Conservation (phyloP, 2,329 filamentous ascomycete genomes). For the Cercospora canescens region DNA sequence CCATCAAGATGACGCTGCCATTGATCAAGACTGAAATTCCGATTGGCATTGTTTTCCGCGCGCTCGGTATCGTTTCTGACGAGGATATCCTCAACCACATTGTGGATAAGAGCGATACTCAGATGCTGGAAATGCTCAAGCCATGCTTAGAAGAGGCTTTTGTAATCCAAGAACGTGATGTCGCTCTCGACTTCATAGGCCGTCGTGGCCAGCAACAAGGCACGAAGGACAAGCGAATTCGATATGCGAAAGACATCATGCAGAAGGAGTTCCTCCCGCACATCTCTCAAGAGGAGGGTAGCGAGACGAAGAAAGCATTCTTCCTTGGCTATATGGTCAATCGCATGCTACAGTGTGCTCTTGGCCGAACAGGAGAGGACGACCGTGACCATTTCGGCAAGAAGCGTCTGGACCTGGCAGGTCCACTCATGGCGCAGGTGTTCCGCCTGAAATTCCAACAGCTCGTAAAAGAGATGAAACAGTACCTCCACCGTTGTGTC, state of each 20-base stretch:
- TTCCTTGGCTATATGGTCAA: conserved; percentile 99
- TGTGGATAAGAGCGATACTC: conserved; percentile 89
- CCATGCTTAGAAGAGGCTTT: conserved; percentile 97
- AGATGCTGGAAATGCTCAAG: conserved; percentile 96
- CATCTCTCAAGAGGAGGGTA: conserved; percentile 92
- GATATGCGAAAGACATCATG: conserved; percentile 89
- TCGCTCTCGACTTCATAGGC: conserved; percentile 92
- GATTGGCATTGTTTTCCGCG: conserved; percentile 92
- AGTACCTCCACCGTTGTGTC: conserved; percentile 88
- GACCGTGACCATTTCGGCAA: conserved; percentile 99
- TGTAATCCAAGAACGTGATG: conserved; percentile 91
- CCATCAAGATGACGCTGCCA: conserved; percentile 85
- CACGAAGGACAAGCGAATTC: conserved; percentile 83
- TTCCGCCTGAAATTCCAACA: conserved; percentile 91
- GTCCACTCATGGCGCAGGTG: conserved; percentile 90
- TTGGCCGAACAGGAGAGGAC: conserved; percentile 90
- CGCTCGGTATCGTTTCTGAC: conserved; percentile 92
- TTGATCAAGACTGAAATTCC: conserved; percentile 94
- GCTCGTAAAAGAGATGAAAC: conserved; percentile 86
- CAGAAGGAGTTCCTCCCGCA: conserved; percentile 97
- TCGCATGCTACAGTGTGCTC: conserved; percentile 85
- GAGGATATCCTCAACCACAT: conserved; percentile 98
- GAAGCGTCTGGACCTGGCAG: conserved; percentile 94
- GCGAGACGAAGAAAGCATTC: conserved; percentile 94
- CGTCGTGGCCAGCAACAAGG: conserved; percentile 79